Percentiles rank a stretch among this genome's conserved stretches.
phyloP scores from a whole-genome alignment of 2,329 filamentous ascomycete genomes.

The Apiospora malaysiana region DNA sequence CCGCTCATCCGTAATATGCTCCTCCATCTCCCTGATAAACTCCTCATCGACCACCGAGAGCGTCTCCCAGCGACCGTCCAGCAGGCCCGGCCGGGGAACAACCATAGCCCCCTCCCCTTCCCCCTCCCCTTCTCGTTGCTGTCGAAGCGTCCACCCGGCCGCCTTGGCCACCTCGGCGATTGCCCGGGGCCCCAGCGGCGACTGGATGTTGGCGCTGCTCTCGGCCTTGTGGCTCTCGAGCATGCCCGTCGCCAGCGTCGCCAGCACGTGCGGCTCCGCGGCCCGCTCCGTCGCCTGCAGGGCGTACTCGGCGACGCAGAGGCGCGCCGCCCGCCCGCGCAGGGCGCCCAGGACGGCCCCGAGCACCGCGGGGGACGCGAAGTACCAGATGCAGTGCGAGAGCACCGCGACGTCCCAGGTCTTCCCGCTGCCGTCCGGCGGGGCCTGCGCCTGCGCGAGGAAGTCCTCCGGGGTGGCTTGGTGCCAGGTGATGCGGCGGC shows the following conservation, averaged over 20 bases:
- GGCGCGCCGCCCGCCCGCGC: slow-evolving; percentile 38
- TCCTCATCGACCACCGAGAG: slow-evolving; percentile 36
- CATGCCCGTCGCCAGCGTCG: slow-evolving; percentile 50
- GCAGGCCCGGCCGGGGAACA: slow-evolving; percentile 43
- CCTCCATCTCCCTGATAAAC: slow-evolving; percentile 42
- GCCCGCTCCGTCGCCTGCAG: slow-evolving; percentile 45
- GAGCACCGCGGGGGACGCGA: slow-evolving; percentile 46
- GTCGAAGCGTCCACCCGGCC: slow-evolving; percentile 46
- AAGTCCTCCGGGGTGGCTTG: slow-evolving; percentile 44
- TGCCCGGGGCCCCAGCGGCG: slow-evolving; percentile 47
- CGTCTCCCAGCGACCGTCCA: slow-evolving; percentile 56
- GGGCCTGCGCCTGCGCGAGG: slow-evolving; percentile 34
- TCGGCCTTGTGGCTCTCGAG: slow-evolving; percentile 48
- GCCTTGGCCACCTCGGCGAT: slow-evolving; percentile 44
- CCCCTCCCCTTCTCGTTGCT: slow-evolving; percentile 43
- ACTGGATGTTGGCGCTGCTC: slow-evolving; percentile 54
- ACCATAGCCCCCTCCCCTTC: slow-evolving; percentile 34
- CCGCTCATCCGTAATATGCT: slow-evolving; percentile 35
- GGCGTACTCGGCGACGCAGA: slow-evolving; percentile 55
- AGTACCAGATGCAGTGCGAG: slow-evolving; percentile 61
- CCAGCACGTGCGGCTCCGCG: slow-evolving; percentile 56
- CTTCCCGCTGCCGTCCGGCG: no score
- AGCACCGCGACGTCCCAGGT: slow-evolving; percentile 54
- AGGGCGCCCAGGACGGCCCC: slow-evolving; percentile 44
- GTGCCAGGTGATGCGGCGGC: slow-evolving; percentile 50